Conservation (phyloP, 495 filamentous ascomycete species). For the Penicillium goetzii region DNA sequence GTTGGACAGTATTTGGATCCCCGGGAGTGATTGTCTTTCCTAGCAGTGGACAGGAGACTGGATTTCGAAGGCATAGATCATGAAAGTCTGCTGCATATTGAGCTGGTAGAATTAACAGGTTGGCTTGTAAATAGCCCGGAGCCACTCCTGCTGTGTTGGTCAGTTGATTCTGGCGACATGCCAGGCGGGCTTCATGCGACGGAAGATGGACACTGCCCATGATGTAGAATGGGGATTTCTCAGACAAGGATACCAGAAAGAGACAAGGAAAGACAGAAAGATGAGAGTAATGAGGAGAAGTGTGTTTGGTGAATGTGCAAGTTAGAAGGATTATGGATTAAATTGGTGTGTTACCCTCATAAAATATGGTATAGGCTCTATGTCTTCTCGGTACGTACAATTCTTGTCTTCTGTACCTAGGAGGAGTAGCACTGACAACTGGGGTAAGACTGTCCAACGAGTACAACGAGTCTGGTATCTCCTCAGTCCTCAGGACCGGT, state of each 20-base stretch:
- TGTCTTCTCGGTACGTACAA: neutral
- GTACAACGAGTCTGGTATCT: neutral
- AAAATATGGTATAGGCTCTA: neutral
- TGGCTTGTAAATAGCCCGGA: conserved; percentile 58
- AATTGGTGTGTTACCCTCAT: neutral
- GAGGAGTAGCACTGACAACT: neutral
- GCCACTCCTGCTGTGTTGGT: conserved; percentile 55
- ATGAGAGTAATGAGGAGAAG: neutral
- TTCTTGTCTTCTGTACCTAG: neutral
- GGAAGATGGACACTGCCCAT: conserved; percentile 24
- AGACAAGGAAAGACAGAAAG: too few relatives aligned
- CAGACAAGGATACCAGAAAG: neutral
- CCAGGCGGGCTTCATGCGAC: conserved; percentile 46
- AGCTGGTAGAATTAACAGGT: conserved; percentile 57
- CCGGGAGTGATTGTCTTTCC: conserved; percentile 35
- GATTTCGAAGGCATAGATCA: conserved; percentile 56
- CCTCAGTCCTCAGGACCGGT: neutral
- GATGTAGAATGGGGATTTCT: neutral
- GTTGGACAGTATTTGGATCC: conserved; percentile 24
- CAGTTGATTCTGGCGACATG: conserved; percentile 43
- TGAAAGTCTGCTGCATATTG: conserved; percentile 56
- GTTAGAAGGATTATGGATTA: neutral
- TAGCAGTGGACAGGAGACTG: conserved; percentile 61
- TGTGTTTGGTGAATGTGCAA: neutral
- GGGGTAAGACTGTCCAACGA: neutral